Evolutionary conservation across 768 basidiomycete genomes (phyloP).

Genomic region (Trametes elegans): DNA sequence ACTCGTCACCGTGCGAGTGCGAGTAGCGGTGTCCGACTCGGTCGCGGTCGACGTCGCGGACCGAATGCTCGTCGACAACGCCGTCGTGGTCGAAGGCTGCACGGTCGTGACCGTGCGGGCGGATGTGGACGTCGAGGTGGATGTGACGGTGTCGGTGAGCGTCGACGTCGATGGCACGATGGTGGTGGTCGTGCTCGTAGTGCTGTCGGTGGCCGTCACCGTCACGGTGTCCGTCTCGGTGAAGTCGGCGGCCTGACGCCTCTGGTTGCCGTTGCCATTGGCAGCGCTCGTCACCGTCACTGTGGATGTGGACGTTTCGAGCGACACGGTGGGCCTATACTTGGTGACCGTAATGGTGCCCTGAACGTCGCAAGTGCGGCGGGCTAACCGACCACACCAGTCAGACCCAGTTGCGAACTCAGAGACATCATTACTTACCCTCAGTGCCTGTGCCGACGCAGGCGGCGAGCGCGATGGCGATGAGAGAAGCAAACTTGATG

Average conservation of each 20-base stretch:
- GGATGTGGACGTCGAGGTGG: neutral
- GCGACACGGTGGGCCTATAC: neutral
- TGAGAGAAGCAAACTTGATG: neutral
- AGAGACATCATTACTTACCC: neutral
- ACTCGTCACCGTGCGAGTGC: conserved; percentile 7
- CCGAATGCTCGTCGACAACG: neutral
- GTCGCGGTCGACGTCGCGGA: conserved; percentile 1
- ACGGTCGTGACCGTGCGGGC: neutral
- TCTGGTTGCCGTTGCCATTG: neutral
- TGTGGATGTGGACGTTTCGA: neutral
- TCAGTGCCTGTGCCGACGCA: neutral
- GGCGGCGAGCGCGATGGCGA: conserved; percentile 6
- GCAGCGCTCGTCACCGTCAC: neutral
- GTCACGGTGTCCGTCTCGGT: neutral
- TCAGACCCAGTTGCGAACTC: too few relatives aligned
- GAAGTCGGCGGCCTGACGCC: neutral
- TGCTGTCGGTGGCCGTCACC: neutral
- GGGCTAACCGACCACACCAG: too few relatives aligned
- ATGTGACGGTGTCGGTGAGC: neutral
- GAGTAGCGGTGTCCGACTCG: neutral
- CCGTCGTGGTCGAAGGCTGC: neutral
- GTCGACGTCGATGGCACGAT: neutral
- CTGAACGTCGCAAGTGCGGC: too few relatives aligned
- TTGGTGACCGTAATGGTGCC: neutral
- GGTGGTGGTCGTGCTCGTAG: neutral